Evolutionary conservation across 169 alveolate genomes (phyloP), one percentile per base, ranked within the genome.

Genomic region (Plasmodium gallinaceum): DNA sequence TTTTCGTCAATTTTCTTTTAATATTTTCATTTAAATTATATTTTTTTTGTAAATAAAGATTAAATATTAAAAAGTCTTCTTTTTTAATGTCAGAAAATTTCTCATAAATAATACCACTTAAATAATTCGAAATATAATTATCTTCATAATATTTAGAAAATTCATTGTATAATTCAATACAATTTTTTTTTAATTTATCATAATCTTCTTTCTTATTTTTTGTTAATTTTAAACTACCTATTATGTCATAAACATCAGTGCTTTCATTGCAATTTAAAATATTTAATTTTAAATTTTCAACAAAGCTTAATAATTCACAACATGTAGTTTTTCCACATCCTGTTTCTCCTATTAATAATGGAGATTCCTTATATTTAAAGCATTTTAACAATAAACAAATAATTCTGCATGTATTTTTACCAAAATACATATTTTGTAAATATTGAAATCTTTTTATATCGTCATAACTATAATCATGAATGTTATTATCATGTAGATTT

Each of bases 291-390:
- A 83, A 48, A 78, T 88, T 91, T 7, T 73, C 70, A 39, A 96
- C 78, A 74, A 95, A 92, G 46, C 99, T 96, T 60, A 98, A 66
- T 64, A 95, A 92, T 94, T 98, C 99, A 22, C 98, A 96, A 4
- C 98, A 95, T 54, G 99, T 97, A 4, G 99, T 98, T 86, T 98
- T 98, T n/a, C 99, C 99, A 51, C 99, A 95, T 8, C 99, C 99
- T 1, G 99, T 98, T 83, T 98, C 99, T 4, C 99, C 99, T n/a
- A 99, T 99, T 32, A 99, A 94, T 58, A 99, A 95, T 26, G 98
- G 98, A 7, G 99, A 99, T 90, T 99, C 99, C 7, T 97, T 92
- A 91, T 96, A 93, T 22, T 91, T 93, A 45, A 98, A 88, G 65
- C 99, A 98, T 80, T 98, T 96, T 83, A 96, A 95, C 16, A 98